A percentile compares a stretch with the other conserved stretches of the same genome.
Conservation (phyloP, 2,329 filamentous ascomycete species). For the Rhynchosporium agropyri region DNA sequence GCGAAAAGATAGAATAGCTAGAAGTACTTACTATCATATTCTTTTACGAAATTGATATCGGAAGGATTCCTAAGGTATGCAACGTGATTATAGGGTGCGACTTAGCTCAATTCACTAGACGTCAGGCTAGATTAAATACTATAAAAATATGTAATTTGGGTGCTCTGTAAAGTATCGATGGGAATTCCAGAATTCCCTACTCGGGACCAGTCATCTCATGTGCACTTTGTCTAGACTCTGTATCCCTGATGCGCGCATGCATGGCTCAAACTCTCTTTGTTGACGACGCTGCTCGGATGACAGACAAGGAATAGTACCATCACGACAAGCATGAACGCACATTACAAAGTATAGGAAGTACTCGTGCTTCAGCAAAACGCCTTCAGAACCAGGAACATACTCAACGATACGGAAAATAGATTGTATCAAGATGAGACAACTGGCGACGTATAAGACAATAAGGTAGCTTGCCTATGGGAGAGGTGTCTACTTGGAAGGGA, state of each 20-base stretch:
- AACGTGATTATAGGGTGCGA: too few relatives aligned
- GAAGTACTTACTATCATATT: too few relatives aligned
- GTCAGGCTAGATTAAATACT: too few relatives aligned
- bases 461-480: constrained; percentile 45
- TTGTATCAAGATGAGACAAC: constrained; percentile 49
- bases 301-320: constrained; percentile 43
- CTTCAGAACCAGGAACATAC: constrained; percentile 47
- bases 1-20: too few relatives aligned
- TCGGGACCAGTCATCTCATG: constrained; percentile 9
- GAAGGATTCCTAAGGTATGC: too few relatives aligned
- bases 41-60: too few relatives aligned
- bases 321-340: constrained; percentile 45
- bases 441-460: constrained; percentile 45
- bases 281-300: constrained; percentile 39
- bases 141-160: too few relatives aligned
- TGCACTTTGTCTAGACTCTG: constrained; percentile 14
- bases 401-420: constrained; percentile 50
- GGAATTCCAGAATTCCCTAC: too few relatives aligned
- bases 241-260: neutral
- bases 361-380: constrained; percentile 48
- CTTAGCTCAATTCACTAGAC: too few relatives aligned
- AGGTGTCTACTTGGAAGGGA: constrained; percentile 21
- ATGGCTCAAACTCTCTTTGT: neutral
- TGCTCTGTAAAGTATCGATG: too few relatives aligned
- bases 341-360: constrained; percentile 50